Conservation (phyloP, 2,329 filamentous ascomycete species). For the Didymella keratinophila region DNA sequence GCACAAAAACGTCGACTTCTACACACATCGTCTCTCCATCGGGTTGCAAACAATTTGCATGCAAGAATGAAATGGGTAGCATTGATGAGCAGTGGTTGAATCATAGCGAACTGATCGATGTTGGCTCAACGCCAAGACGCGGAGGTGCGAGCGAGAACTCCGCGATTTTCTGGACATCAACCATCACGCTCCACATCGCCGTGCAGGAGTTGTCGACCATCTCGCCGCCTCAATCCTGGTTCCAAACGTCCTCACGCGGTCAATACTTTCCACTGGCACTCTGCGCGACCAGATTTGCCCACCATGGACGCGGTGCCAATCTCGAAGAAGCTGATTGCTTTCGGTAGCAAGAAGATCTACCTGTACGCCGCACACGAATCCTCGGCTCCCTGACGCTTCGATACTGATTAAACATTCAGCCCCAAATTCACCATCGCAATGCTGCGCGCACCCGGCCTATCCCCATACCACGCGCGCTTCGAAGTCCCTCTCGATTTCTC, state of each 20-base stretch:
- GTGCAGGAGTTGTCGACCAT: constrained; percentile 4
- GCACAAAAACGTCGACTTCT: no score
- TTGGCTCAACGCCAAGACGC: constrained; percentile 14
- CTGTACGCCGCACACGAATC: constrained; percentile 48
- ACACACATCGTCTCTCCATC: neutral
- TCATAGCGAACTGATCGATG: neutral
- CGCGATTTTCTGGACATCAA: constrained; percentile 21
- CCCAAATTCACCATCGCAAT: constrained; percentile 84
- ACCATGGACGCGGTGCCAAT: constrained; percentile 43
- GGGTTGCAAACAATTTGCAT: neutral
- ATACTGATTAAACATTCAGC: constrained; percentile 56
- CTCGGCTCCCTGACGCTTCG: neutral
- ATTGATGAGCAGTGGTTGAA: neutral
- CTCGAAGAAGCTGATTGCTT: constrained; percentile 45
- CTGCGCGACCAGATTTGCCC: constrained; percentile 4
- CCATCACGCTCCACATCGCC: constrained; percentile 15
- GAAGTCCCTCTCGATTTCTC: constrained; percentile 89
- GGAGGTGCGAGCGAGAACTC: constrained; percentile 14
- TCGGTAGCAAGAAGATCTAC: constrained; percentile 57
- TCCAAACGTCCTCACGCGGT: neutral
- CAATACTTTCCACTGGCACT: neutral
- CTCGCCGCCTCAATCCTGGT: neutral
- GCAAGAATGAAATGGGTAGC: neutral
- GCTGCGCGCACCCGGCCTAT: constrained; percentile 74
- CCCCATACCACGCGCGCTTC: constrained; percentile 86